Evolutionary conservation across 495 filamentous ascomycete species (phyloP).

Genomic region (Xylaria longipes): DNA sequence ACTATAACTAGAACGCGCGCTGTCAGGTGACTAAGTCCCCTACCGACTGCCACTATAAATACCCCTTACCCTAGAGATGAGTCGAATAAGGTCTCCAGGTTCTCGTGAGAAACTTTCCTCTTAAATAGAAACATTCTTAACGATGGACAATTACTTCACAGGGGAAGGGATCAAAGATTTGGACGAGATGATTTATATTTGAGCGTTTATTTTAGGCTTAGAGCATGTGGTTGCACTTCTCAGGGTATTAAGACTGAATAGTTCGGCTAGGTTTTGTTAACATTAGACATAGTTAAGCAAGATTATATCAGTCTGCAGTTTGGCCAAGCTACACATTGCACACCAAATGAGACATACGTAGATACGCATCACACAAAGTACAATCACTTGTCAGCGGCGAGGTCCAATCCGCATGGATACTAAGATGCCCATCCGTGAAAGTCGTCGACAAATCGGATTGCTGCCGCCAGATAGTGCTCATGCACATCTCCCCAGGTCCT

Average conservation of each 20-base stretch:
- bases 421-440: conserved; percentile 73
- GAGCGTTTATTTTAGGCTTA: background rate
- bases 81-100: background rate
- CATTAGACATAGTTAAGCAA: background rate
- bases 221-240: background rate
- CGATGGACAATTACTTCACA: background rate
- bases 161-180: background rate
- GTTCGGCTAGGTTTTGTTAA: background rate
- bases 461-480: conserved; percentile 76
- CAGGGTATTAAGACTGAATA: background rate
- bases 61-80: background rate
- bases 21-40: conserved; percentile 11
- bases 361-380: background rate
- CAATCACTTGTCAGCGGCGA: background rate
- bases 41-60: background rate
- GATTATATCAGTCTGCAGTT: background rate
- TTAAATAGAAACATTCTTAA: background rate
- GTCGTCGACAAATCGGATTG: conserved; percentile 77
- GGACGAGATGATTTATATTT: background rate
- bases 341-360: background rate
- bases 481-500: conserved; percentile 85
- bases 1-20: conserved; percentile 20
- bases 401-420: background rate
- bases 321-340: background rate
- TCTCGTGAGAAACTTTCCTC: background rate